Evolutionary conservation across 2,329 filamentous ascomycete genomes (phyloP), one percentile per base, ranked within the genome.

Genomic region (Paraconiothyrium brasiliense): DNA sequence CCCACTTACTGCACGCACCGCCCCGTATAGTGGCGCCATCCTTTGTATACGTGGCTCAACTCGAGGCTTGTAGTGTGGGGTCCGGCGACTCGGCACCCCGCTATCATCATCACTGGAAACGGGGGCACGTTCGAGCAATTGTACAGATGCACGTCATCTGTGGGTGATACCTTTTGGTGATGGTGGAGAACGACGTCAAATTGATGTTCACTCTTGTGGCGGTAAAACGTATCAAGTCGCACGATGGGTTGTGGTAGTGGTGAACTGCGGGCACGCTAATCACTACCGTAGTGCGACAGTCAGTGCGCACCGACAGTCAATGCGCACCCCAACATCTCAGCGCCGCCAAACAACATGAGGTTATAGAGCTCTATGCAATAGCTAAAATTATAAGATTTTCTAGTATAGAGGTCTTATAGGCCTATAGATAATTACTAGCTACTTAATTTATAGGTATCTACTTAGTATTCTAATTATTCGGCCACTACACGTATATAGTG

Each of bases 21-120:
- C 54, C 54, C 41, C 43, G 27, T 47, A 56, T 37, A 48, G 54
- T 56, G 54, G 54, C 54, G 54, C 54, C 41, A 47, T 47, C 13
- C 16, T 34, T 37, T 44, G 52, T 14, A 48, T 56, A 56, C 54
- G 54, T 56, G 54, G 41, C 54, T 56, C 54, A 56, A 56, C 54
- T 47, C 30, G 43, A 56, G 11, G 20, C 22, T 41, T 39, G 35
- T 35, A 43, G 30, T 46, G 41, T 47, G 54, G 54, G 39, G 43
- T 44, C 35, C 48, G 37, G 20, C 11, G 30, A 8, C 32, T 56
- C 43, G 54, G 54, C 54, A 47, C 32, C 54, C 54, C 54, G 54
- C 41, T 22, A 14, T 37, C 27, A 50, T 6, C 13, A 11, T 48
- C 24, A 16, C 13, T 48, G 24, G 49, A 24, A 27, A 41, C 34